Evolutionary conservation across 768 basidiomycete species (phyloP).

Genomic region (Suillus subluteus): DNA sequence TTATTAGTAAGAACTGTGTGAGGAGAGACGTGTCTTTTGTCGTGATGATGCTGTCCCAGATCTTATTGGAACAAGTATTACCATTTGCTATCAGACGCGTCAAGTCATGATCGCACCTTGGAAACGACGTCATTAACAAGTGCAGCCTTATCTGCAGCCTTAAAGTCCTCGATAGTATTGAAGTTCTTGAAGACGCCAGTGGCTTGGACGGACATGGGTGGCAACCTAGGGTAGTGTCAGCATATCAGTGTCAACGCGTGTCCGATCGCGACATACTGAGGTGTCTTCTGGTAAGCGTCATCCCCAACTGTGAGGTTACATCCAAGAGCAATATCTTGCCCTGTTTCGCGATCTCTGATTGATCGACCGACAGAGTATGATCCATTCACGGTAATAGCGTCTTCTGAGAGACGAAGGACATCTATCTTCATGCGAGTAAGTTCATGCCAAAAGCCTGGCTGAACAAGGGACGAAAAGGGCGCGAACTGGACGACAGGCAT

Average conservation of each 20-base stretch:
- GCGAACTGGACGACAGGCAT: constrained; percentile 83
- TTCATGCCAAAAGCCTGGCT: constrained; percentile 92
- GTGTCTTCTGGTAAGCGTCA: constrained; percentile 59
- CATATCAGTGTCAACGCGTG: not conserved
- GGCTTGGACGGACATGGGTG: constrained; percentile 53
- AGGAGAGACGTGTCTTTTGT: constrained; percentile 60
- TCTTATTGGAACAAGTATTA: constrained; percentile 42
- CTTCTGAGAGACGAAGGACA: constrained; percentile 80
- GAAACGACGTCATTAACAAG: constrained; percentile 76
- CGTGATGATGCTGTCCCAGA: constrained; percentile 64
- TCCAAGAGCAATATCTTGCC: constrained; percentile 70
- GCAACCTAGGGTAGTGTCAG: constrained; percentile 36
- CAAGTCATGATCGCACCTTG: constrained; percentile 47
- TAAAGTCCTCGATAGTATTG: constrained; percentile 98
- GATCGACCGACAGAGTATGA: constrained; percentile 73
- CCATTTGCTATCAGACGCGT: constrained; percentile 4
- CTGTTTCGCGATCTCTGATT: constrained; percentile 77
- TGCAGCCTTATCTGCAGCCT: constrained; percentile 83
- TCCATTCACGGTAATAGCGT: constrained; percentile 61
- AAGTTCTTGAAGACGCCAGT: constrained; percentile 86
- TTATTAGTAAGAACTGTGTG: constrained; percentile 85
- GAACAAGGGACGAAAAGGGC: constrained; percentile 84
- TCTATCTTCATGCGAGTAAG: constrained; percentile 91
- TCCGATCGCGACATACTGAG: constrained; percentile 43
- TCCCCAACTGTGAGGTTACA: constrained; percentile 67